Conservation (phyloP, 345 rosid species). For the Brassica juncea region DNA sequence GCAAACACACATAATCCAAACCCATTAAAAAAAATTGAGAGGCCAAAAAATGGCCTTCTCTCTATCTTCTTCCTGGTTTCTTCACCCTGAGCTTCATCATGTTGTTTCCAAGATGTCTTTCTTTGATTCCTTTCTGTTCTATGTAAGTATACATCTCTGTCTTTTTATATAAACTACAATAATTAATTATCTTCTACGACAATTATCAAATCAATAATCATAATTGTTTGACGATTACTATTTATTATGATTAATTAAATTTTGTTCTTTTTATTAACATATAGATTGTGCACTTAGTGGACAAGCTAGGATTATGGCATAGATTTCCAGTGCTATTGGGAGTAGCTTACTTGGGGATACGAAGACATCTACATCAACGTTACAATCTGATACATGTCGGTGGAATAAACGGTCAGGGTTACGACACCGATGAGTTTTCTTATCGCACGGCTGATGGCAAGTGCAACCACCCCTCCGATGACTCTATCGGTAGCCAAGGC, state of each 20-base stretch:
- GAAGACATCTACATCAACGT: conserved; percentile 75
- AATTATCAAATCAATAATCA: not conserved
- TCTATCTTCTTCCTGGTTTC: conserved; percentile 42
- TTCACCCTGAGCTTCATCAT: conserved; percentile 59
- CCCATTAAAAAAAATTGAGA: not conserved
- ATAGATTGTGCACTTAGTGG: conserved; percentile 64
- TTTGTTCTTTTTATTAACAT: not conserved
- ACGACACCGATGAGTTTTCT: conserved; percentile 47
- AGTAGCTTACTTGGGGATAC: conserved; percentile 55
- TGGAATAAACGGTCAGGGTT: conserved; percentile 46
- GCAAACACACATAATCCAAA: conserved; percentile 30
- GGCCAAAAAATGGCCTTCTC: conserved; percentile 43
- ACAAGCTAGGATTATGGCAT: conserved; percentile 67
- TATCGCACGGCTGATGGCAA: conserved; percentile 71
- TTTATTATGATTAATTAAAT: not conserved
- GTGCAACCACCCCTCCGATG: conserved; percentile 61
- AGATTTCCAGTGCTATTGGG: conserved; percentile 66
- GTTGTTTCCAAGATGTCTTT: conserved; percentile 58
- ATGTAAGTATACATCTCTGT: conserved; percentile 39
- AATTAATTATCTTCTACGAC: not conserved
- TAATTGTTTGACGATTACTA: not conserved
- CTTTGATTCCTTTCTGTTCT: conserved; percentile 59
- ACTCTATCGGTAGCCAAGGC: conserved; percentile 64
- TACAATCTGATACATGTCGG: conserved; percentile 74
- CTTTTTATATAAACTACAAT: not conserved